Evolutionary conservation across 2,329 filamentous ascomycete genomes (phyloP).

Genomic region (Rosellinia necatrix): DNA sequence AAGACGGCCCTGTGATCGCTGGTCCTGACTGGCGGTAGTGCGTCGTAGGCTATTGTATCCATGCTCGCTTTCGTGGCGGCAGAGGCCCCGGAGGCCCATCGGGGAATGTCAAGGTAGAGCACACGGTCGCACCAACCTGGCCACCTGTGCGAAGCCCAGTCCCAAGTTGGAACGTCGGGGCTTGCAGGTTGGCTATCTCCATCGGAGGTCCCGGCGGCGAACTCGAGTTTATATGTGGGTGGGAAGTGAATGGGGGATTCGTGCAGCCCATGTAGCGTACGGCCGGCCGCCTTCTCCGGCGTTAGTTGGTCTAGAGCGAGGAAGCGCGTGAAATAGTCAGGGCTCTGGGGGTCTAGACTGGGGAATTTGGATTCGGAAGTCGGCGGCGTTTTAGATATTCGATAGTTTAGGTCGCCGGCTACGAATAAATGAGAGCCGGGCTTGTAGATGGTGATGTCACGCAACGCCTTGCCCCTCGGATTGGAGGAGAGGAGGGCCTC

Average conservation of each 20-base stretch:
- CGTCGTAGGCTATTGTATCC: slow-evolving; percentile 69
- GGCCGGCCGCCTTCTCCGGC: slow-evolving; percentile 68
- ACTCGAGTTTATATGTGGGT: slow-evolving; percentile 88
- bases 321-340: slow-evolving; percentile 67
- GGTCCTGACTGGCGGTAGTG: slow-evolving; percentile 77
- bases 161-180: slow-evolving; percentile 58
- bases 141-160: slow-evolving; percentile 81
- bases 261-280: slow-evolving; percentile 76
- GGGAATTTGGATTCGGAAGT: slow-evolving; percentile 65
- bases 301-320: slow-evolving; percentile 79
- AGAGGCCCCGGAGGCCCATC: slow-evolving; percentile 49
- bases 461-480: slow-evolving; percentile 47
- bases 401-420: slow-evolving; percentile 93
- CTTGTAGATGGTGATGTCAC: slow-evolving; percentile 71
- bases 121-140: slow-evolving; percentile 95
- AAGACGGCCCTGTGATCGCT: slow-evolving; percentile 89
- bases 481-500: slow-evolving; percentile 33
- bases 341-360: slow-evolving; percentile 59
- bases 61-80: slow-evolving; percentile 40
- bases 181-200: slow-evolving; percentile 9
- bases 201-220: not conserved
- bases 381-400: slow-evolving; percentile 73
- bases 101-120: slow-evolving; percentile 70
- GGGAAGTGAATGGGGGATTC: slow-evolving; percentile 80
- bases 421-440: slow-evolving; percentile 80